A percentile compares a stretch with the other conserved stretches of the same genome.
Conservation (phyloP, 768 basidiomycete species). For the Baorangia bicolor region DNA sequence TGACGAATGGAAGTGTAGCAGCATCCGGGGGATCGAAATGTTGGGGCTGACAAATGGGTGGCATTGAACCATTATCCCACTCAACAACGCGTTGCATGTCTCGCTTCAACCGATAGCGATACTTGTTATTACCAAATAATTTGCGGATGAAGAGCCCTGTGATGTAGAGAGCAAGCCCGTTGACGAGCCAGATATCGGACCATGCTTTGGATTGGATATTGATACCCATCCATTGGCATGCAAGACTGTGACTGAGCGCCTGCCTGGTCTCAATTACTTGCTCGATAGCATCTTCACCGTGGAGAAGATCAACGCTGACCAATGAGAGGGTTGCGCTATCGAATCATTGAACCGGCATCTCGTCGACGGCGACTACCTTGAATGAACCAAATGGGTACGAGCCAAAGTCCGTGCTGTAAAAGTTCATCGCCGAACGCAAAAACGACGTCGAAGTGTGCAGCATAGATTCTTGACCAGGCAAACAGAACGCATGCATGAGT, state of each 20-base stretch:
- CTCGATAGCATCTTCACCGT: conserved; percentile 88
- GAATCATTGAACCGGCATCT: conserved; percentile 77
- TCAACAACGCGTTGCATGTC: conserved; percentile 93
- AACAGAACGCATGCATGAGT: conserved; percentile 87
- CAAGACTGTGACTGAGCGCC: conserved; percentile 81
- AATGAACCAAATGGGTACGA: conserved; percentile 96
- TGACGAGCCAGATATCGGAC: conserved; percentile 96
- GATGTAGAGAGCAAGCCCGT: conserved; percentile 89
- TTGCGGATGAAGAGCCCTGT: conserved; percentile 84
- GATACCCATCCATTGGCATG: conserved; percentile 95
- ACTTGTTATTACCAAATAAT: conserved; percentile 94
- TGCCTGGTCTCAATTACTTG: conserved; percentile 91
- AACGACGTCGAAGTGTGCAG: conserved; percentile 69
- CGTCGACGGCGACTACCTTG: conserved; percentile 93
- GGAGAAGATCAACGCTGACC: conserved; percentile 75
- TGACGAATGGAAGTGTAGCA: conserved; percentile 80
- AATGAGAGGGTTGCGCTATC: conserved; percentile 85
- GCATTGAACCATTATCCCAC: conserved; percentile 84
- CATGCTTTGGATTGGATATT: conserved; percentile 92
- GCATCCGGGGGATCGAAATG: conserved; percentile 82
- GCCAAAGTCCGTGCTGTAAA: conserved; percentile 88
- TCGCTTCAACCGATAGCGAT: conserved; percentile 90
- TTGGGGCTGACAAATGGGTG: conserved; percentile 91
- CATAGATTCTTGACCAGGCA: conserved; percentile 81
- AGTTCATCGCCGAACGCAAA: conserved; percentile 88